These are phyloP conservation scores for Citrus unshiu DNA, from an alignment of 345 rosid genomes.

Conservation along the genomic window DNA sequence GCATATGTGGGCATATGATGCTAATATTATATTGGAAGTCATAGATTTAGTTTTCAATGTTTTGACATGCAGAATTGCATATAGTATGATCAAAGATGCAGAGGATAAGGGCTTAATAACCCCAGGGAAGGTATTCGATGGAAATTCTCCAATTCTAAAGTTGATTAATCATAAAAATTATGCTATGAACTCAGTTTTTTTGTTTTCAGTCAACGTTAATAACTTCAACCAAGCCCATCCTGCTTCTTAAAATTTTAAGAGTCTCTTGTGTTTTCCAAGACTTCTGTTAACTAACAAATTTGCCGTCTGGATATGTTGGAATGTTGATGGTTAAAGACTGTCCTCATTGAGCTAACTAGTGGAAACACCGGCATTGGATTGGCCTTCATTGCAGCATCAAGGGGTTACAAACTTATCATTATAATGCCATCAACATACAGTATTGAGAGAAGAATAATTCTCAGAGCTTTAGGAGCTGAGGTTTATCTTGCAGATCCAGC, in stretches of 20 bases:
- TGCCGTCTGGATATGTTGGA: not conserved
- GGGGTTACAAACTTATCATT: slow-evolving; percentile 58
- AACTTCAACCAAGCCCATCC: not conserved
- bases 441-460: slow-evolving; percentile 59
- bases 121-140: slow-evolving; percentile 47
- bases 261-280: not conserved
- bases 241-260: slow-evolving; percentile 1
- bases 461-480: slow-evolving; percentile 77
- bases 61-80: slow-evolving; percentile 32
- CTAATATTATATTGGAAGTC: not conserved
- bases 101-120: slow-evolving; percentile 65
- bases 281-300: not conserved
- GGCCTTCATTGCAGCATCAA: slow-evolving; percentile 62
- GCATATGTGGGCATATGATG: not conserved
- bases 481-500: slow-evolving; percentile 44
- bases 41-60: not conserved
- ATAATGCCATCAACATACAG: slow-evolving; percentile 55
- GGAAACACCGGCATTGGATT: slow-evolving; percentile 84
- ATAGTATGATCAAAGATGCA: slow-evolving; percentile 68
- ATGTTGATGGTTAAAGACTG: slow-evolving; percentile 31
- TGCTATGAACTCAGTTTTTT: not conserved
- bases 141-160: not conserved
- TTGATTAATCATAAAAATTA: not conserved
- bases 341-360: slow-evolving; percentile 52
- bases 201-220: not conserved